Conservation (phyloP, 306 rosid genomes). For the Castanea sativa region DNA sequence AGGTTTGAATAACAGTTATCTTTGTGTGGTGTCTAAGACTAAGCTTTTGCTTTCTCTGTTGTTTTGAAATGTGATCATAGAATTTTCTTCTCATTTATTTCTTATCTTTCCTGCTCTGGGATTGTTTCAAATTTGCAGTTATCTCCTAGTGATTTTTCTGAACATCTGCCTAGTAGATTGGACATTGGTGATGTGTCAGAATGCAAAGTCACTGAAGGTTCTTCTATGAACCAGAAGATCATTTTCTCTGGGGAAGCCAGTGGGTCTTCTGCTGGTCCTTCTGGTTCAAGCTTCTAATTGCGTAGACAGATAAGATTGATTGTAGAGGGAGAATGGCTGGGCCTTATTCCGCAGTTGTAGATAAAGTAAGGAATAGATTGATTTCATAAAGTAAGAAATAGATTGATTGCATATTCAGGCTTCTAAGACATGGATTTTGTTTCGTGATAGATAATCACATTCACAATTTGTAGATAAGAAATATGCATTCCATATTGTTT, state of each 20-base stretch:
- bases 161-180: background rate
- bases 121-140: background rate
- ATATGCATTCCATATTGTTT: background rate
- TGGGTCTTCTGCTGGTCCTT: background rate
- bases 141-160: background rate
- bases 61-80: background rate
- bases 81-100: background rate
- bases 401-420: background rate
- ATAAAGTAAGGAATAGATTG: background rate
- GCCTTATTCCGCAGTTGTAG: background rate
- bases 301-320: background rate
- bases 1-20: background rate
- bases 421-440: background rate
- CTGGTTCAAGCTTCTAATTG: background rate
- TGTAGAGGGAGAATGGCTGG: background rate
- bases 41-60: background rate
- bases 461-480: background rate
- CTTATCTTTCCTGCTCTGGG: background rate
- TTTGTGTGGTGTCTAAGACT: background rate
- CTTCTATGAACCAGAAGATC: background rate
- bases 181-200: conserved; percentile 5
- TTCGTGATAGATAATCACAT: background rate
- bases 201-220: background rate
- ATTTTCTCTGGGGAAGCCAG: background rate
- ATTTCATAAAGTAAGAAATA: background rate